phyloP scores from a whole-genome alignment of 306 rosid genomes.

The Prinsepia uniflora region DNA sequence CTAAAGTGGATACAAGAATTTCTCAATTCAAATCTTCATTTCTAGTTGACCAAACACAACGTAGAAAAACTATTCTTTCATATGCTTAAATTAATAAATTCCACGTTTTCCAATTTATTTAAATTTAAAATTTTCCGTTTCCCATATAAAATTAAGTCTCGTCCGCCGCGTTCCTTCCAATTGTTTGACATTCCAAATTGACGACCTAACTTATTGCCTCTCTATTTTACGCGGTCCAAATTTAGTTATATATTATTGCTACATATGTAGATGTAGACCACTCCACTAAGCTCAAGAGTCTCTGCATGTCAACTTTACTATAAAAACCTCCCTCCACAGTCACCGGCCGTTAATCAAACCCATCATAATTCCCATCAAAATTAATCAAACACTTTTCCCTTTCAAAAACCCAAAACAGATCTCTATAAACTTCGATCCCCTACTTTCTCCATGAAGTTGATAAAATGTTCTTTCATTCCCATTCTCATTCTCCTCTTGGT shows the following conservation, averaged over 20 bases:
- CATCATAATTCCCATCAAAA: neutral
- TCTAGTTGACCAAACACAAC: no score
- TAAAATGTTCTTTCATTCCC: neutral
- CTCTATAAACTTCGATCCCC: neutral
- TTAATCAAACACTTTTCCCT: neutral
- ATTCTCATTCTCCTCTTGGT: neutral
- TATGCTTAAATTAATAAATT: no score
- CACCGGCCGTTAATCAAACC: slow-evolving; percentile 14
- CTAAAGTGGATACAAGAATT: no score
- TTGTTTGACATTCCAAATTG: no score
- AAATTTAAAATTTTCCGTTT: neutral
- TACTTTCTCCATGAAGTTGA: slow-evolving; percentile 6
- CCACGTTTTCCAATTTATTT: neutral
- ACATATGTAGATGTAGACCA: neutral
- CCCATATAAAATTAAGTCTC: neutral
- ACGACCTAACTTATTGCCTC: neutral
- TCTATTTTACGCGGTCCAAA: neutral
- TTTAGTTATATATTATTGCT: neutral
- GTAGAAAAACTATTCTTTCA: no score
- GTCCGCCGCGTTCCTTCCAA: neutral
- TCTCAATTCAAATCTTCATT: no score
- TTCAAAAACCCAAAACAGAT: neutral
- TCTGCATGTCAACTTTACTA: neutral
- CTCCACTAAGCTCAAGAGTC: slow-evolving; percentile 2
- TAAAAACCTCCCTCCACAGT: slow-evolving; percentile 9